A percentile compares a stretch with the other conserved stretches of the same genome.
phyloP scores from a whole-genome alignment of 2,329 filamentous ascomycete species.

The Hypoxylon rubiginosum region DNA sequence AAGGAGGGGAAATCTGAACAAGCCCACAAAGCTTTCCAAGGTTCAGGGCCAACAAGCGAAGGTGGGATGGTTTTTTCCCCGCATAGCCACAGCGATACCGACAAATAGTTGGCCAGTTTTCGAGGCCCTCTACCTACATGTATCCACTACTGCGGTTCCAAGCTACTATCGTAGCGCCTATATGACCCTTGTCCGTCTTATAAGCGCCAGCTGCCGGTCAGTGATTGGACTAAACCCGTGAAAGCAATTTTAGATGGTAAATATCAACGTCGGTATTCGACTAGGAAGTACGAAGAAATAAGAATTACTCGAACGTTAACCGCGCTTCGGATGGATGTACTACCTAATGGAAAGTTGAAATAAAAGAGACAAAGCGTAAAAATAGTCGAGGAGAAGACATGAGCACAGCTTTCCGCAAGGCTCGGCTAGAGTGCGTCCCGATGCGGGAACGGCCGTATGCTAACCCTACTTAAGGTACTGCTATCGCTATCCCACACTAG shows the following conservation, averaged over 20 bases:
- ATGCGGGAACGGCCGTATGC: slow-evolving; percentile 28
- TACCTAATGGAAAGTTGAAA: not conserved
- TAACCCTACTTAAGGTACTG: not conserved
- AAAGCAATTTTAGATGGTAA: slow-evolving; percentile 8
- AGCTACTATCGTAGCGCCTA: slow-evolving; percentile 29
- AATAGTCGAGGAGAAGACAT: not conserved
- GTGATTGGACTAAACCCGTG: slow-evolving; percentile 32
- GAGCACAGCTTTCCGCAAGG: not conserved
- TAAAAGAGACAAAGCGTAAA: not conserved
- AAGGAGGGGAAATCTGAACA: slow-evolving; percentile 29
- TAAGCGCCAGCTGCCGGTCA: slow-evolving; percentile 28
- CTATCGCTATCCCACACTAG: slow-evolving; percentile 5
- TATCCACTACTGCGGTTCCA: slow-evolving; percentile 41
- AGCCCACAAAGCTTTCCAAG: not conserved
- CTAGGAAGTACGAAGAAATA: not conserved
- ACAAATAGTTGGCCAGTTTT: slow-evolving; percentile 41
- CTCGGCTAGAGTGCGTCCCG: slow-evolving; percentile 16
- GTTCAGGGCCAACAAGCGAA: not conserved
- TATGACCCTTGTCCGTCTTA: slow-evolving; percentile 18
- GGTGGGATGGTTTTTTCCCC: slow-evolving; percentile 31
- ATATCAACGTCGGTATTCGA: slow-evolving; percentile 10
- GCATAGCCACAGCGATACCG: slow-evolving; percentile 31
- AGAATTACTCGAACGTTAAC: not conserved
- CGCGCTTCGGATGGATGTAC: slow-evolving; percentile 1
- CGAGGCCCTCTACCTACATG: slow-evolving; percentile 29